These are phyloP conservation scores for Pharnaceum exiguum DNA, from an alignment of 148 eudicot species.

Conservation along the genomic window DNA sequence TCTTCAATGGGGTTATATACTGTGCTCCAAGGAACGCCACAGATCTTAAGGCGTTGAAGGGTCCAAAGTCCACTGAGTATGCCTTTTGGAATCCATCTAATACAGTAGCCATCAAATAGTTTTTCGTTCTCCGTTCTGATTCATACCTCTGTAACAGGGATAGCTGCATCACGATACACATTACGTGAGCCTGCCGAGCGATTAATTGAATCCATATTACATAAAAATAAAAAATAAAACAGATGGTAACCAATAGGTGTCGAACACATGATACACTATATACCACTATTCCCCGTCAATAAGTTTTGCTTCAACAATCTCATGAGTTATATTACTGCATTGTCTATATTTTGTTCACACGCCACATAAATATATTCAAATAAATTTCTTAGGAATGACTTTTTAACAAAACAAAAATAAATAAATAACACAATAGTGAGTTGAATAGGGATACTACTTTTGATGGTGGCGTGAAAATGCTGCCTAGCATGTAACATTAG, in stretches of 20 bases:
- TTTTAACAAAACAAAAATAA: too few relatives aligned
- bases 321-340: too few relatives aligned
- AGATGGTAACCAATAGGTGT: background rate
- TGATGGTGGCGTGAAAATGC: background rate
- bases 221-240: background rate
- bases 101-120: constrained; percentile 74
- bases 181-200: background rate
- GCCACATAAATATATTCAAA: too few relatives aligned
- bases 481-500: too few relatives aligned
- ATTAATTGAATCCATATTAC: background rate
- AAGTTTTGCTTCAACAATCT: too few relatives aligned
- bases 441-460: background rate
- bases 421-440: background rate
- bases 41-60: constrained; percentile 71
- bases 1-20: constrained; percentile 70
- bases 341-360: too few relatives aligned
- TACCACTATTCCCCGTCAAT: background rate
- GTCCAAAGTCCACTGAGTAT: constrained; percentile 77
- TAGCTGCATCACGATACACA: constrained; percentile 35
- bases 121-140: constrained; percentile 75
- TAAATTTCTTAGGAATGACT: too few relatives aligned
- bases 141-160: constrained; percentile 67
- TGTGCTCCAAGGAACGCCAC: constrained; percentile 86
- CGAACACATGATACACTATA: background rate
- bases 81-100: constrained; percentile 94